These are phyloP conservation scores for Ilyonectria destructans DNA, from an alignment of 2,329 filamentous ascomycete species.

Conservation along the genomic window DNA sequence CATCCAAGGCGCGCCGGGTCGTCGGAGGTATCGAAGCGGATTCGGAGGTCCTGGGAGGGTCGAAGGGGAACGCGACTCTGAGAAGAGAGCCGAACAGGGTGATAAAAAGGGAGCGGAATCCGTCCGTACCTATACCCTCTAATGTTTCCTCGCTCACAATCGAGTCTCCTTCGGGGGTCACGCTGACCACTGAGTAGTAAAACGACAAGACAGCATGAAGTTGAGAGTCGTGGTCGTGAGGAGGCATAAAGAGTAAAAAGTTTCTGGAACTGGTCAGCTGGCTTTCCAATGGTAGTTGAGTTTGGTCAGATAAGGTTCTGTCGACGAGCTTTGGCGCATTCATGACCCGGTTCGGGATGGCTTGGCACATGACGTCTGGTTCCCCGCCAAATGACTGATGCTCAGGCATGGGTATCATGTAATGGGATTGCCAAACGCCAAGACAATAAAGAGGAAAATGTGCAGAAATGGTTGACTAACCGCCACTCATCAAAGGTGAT, in stretches of 20 bases:
- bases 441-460: conserved; percentile 24
- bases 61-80: conserved; percentile 72
- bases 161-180: conserved; percentile 96
- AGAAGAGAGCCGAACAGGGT: conserved; percentile 84
- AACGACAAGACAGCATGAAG: conserved; percentile 90
- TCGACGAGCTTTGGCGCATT: conserved; percentile 27
- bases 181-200: conserved; percentile 89
- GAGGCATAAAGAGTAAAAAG: conserved; percentile 91
- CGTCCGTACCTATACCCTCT: conserved; percentile 92
- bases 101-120: conserved; percentile 72
- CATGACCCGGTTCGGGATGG: conserved; percentile 29
- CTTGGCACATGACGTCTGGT: conserved; percentile 51
- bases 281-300: conserved; percentile 23
- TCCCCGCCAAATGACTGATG: conserved; percentile 49
- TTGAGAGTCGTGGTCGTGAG: conserved; percentile 74
- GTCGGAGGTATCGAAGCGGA: conserved; percentile 39
- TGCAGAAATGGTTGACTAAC: conserved; percentile 69
- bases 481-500: conserved; percentile 98
- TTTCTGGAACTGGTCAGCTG: conserved; percentile 71
- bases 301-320: conserved; percentile 10
- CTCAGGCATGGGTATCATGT: conserved; percentile 48
- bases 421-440: conserved; percentile 37
- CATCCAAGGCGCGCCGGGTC: conserved; percentile 34
- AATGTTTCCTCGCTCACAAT: conserved; percentile 91
- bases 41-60: conserved; percentile 51